Evolutionary conservation across 345 rosid genomes (phyloP).

Genomic region (Triadica sebifera): DNA sequence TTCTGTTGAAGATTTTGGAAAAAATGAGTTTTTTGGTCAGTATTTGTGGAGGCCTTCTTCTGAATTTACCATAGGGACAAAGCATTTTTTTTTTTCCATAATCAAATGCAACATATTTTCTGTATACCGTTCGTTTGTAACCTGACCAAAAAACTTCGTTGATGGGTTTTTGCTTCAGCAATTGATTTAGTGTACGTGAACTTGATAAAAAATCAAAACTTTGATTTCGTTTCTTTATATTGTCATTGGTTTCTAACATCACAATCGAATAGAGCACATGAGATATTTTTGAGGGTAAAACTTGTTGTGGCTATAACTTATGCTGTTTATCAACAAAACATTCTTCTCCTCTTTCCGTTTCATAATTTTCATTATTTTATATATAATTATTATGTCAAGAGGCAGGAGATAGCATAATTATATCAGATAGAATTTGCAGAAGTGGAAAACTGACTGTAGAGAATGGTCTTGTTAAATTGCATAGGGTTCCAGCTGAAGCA

Average conservation of each 20-base stretch:
- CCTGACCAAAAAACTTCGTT: not conserved
- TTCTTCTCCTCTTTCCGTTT: no score
- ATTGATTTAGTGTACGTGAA: not conserved
- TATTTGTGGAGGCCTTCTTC: not conserved
- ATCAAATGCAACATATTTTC: not conserved
- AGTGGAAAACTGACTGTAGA: not conserved
- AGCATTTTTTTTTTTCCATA: not conserved
- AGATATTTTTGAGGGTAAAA: not conserved
- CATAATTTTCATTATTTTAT: not conserved
- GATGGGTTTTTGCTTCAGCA: not conserved
- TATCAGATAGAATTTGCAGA: not conserved
- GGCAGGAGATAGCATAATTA: no score
- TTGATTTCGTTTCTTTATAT: not conserved
- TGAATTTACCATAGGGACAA: not conserved
- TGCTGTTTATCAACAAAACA: not conserved
- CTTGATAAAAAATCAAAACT: not conserved
- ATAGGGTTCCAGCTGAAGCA: conserved; percentile 42
- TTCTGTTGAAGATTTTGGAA: not conserved
- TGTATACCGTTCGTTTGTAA: not conserved
- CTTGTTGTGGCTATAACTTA: not conserved
- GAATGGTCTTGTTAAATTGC: conserved; percentile 15
- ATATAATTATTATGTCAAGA: no score
- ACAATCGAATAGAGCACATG: not conserved
- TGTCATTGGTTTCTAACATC: not conserved
- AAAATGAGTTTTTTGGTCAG: conserved; percentile 2